Base-by-base conservation (phyloP, 495 filamentous ascomycete genomes). In the Hyaloscypha bicolor region DNA sequence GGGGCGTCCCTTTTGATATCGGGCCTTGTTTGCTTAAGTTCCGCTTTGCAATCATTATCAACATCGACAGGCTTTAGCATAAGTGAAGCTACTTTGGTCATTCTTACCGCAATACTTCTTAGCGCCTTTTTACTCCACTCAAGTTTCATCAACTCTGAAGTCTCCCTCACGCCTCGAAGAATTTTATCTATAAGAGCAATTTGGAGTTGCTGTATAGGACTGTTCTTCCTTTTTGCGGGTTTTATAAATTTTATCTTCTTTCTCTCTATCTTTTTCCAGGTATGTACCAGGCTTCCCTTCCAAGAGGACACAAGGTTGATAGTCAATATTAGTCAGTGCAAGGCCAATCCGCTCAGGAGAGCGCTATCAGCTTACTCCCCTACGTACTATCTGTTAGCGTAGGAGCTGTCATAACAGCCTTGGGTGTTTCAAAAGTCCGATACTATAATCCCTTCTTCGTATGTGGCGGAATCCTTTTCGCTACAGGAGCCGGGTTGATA, bases 371-470 rank as follows among this genome's bases (percentile, higher is more conserved):
- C 32, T 35, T 59, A n/a, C 56, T 59, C 29, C 56, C 56, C 3
- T 59, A 59, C 30, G 32, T 59, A 2, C 14, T 59, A 19, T n/a
- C 29, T 59, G 56, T 59, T 30, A 59, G 56, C 32, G 56, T 32
- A 12, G 56, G 29, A 6, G 79, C 79, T 3, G 66, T 85, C 25
- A 58, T 74, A 6, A 71, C 76, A 32, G 84, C 83, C 51, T 79
- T 75, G 11, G 69, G 79, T 25, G 78, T 82, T 60, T 78, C 76
- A 16, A 74, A 72, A 0, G 74, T 84, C 5, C 85, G 83, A 3
- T 86, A 85, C 70, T 86, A 85, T 69, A 85, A 80, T 67, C 82
- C 82, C 11, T 78, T 83, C 59, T 74, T 85, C 63, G 70, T 82
- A 19, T 63, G 74, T 9, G 79, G 74, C 63, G 79, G 80, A 72